Percentiles rank a stretch among this genome's conserved stretches.
Evolutionary conservation across 345 rosid species (phyloP).

Genomic region (Citrus sp.): DNA sequence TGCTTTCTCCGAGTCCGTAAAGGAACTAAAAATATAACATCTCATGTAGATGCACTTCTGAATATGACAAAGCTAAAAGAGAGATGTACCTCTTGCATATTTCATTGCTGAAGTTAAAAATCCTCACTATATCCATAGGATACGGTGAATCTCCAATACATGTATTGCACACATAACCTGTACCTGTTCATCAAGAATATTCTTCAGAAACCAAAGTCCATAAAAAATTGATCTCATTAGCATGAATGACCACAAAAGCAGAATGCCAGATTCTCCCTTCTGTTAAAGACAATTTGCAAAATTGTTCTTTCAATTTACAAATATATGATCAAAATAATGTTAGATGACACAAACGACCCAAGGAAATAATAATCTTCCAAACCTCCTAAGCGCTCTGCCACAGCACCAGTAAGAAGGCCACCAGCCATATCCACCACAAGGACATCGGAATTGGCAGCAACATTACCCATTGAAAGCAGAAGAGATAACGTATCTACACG

Average conservation of each 20-base stretch:
- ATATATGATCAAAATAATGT: neutral
- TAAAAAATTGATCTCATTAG: too few species aligned
- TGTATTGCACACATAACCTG: constrained; percentile 74
- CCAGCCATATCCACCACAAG: constrained; percentile 90
- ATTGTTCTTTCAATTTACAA: neutral
- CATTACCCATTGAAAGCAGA: constrained; percentile 83
- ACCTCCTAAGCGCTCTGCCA: constrained; percentile 95
- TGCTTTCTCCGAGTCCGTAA: neutral
- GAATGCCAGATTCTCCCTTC: neutral
- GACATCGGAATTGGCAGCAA: constrained; percentile 69
- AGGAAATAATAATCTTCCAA: constrained; percentile 1
- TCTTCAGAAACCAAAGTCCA: constrained; percentile 3
- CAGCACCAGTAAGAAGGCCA: constrained; percentile 92
- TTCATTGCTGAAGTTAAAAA: constrained; percentile 75
- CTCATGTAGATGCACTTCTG: neutral
- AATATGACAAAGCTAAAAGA: constrained; percentile 12
- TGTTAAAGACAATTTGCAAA: neutral
- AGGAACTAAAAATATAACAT: neutral
- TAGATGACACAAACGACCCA: neutral
- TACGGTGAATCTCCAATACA: constrained; percentile 50
- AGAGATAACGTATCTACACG: constrained; percentile 81
- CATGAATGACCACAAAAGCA: neutral
- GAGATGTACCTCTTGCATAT: constrained; percentile 60
- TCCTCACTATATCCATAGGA: constrained; percentile 76
- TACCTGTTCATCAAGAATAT: constrained; percentile 42